phyloP scores from a whole-genome alignment of 2,329 filamentous ascomycete species.

The Pseudogymnoascus verrucosus region DNA sequence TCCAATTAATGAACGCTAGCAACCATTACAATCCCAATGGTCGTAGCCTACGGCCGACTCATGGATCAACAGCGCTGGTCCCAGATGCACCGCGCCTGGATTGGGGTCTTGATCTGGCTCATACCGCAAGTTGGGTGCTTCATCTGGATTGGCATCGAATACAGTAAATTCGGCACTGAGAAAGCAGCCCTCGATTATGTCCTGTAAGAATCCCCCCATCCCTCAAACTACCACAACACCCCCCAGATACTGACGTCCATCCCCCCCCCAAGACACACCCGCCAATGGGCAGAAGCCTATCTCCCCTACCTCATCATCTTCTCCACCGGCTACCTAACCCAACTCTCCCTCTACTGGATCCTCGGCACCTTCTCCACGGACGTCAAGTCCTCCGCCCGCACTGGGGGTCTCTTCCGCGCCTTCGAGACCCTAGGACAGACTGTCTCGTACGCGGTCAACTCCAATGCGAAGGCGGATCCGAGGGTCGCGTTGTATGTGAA shows the following conservation, averaged over 20 bases:
- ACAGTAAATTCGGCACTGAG: conserved; percentile 14
- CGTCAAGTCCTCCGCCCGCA: conserved; percentile 25
- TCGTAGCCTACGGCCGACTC: conserved; percentile 17
- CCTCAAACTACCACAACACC: too few relatives aligned
- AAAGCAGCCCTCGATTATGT: conserved; percentile 13
- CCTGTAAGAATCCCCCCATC: conserved; percentile 9
- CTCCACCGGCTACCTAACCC: conserved; percentile 16
- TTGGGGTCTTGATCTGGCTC: conserved; percentile 25
- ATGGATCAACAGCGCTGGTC: conserved; percentile 26
- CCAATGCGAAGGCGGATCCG: conserved; percentile 14
- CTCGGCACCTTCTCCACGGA: conserved; percentile 31
- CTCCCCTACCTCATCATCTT: conserved; percentile 17
- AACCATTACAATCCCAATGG: conserved; percentile 15
- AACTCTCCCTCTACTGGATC: conserved; percentile 30
- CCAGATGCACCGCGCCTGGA: conserved; percentile 24
- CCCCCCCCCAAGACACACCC: not conserved
- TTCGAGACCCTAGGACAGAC: conserved; percentile 27
- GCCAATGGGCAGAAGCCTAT: conserved; percentile 16
- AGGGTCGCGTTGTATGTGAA: conserved; percentile 14
- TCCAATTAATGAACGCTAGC: not conserved
- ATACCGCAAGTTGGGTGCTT: conserved; percentile 25
- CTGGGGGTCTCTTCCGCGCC: conserved; percentile 25
- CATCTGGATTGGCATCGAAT: conserved; percentile 26
- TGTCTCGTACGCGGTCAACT: conserved; percentile 27
- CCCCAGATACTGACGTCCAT: too few relatives aligned